Base-by-base conservation (phyloP, 306 rosid species). In the Potentilla sterilis region DNA sequence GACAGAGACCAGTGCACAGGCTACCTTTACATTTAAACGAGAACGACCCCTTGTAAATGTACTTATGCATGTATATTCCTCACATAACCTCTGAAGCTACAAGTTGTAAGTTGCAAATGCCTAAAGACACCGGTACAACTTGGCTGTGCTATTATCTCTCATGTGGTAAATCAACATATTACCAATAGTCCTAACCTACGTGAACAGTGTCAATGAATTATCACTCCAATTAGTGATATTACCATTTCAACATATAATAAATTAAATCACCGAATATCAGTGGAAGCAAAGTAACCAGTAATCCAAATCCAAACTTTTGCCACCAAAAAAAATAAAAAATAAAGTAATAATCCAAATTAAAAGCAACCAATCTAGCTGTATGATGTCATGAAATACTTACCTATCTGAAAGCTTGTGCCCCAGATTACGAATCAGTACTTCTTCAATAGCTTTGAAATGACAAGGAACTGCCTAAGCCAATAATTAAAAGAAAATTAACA, bases 391-490 rank as follows among this genome's bases (percentile, higher is more conserved):
- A 42, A 64, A 49, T 70, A 77, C 98, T 89, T 83, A 93, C 97
- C 82, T 81, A 43, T 90, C 87, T 52, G 90, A 79, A 79, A 91
- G 82, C 81, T 89, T 83, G 3, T 80, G 84, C 73, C 96, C 92
- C 28, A 91, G 80, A 84, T 85, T 91, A 70, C 52, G 82, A 77
- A 77, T 78, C 62, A 93, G 76, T 44, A 86, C 90, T 69, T 83
- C 78, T 80, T 86, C 72, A 57, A 93, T 83, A 65, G 79, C 89
- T 82, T 81, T 73, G 72, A 89, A 91, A 74, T 82, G 87, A 83
- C 87, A 84, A 78, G 98, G 92, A 82, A 85, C 87, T 70, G 93
- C 97, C 98, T 93, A 85, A 34, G 64, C 73, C 82, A 79, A 79
- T 55, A 80, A 79, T 67, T 67, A 74, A 67, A 69, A 43, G 28